A percentile compares a stretch with the other conserved stretches of the same genome.
phyloP scores from a whole-genome alignment of 345 rosid genomes.

The Populus deltoides region DNA sequence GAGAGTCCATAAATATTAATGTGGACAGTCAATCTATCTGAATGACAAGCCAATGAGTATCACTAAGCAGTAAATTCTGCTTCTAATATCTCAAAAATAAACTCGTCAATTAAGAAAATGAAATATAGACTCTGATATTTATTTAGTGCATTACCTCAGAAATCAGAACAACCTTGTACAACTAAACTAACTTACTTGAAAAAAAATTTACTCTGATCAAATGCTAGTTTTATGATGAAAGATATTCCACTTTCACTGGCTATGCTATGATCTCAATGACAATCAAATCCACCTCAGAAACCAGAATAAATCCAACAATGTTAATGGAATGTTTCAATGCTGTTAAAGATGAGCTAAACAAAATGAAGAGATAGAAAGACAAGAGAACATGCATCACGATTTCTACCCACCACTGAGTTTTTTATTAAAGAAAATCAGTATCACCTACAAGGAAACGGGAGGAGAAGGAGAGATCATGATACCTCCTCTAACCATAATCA shows the following conservation, averaged over 20 bases:
- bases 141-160: neutral
- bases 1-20: neutral
- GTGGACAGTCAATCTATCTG: neutral
- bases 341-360: neutral
- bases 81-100: neutral
- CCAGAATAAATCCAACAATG: neutral
- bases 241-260: neutral
- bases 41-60: neutral
- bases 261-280: neutral
- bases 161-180: neutral
- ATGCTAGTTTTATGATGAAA: neutral
- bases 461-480: neutral
- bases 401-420: neutral
- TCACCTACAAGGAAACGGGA: neutral
- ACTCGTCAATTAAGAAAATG: neutral
- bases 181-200: neutral
- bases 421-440: neutral
- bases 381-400: neutral
- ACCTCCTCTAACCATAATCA: neutral
- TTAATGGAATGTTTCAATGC: no score
- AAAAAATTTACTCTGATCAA: neutral
- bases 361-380: neutral
- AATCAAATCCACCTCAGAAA: neutral
- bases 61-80: neutral
- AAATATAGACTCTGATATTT: neutral